A percentile compares a stretch with the other conserved stretches of the same genome.
phyloP scores from a whole-genome alignment of 768 basidiomycete species.

The Tylopilus rubrobrunneus region DNA sequence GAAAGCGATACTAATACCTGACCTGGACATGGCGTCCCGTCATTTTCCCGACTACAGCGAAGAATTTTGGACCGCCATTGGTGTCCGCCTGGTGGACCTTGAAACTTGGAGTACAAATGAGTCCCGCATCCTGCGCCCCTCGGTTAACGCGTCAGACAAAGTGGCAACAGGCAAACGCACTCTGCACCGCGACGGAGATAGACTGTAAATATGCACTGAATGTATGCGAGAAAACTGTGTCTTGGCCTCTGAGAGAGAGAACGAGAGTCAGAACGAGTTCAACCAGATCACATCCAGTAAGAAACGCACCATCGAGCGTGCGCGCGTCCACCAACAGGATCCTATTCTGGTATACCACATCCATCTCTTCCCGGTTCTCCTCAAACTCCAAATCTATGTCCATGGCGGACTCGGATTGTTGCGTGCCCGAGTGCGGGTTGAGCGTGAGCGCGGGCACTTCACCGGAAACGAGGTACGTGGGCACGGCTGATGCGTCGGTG shows the following conservation, averaged over 20 bases:
- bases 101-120: conserved; percentile 35
- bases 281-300: not conserved
- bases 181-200: conserved; percentile 61
- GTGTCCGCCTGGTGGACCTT: conserved; percentile 33
- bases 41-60: conserved; percentile 39
- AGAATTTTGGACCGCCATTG: conserved; percentile 14
- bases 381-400: conserved; percentile 40
- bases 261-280: not conserved
- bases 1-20: conserved; percentile 84
- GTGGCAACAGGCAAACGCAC: conserved; percentile 20
- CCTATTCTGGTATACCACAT: conserved; percentile 42
- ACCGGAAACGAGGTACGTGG: conserved; percentile 74
- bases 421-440: not conserved
- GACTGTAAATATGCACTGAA: conserved; percentile 64
- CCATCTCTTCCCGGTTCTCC: conserved; percentile 36
- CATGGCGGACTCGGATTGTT: conserved; percentile 14
- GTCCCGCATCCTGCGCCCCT: conserved; percentile 39
- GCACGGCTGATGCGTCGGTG: conserved; percentile 32
- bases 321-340: conserved; percentile 59
- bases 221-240: conserved; percentile 48
- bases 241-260: conserved; percentile 42
- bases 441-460: conserved; percentile 33
- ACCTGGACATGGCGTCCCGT: conserved; percentile 47
- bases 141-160: not conserved
- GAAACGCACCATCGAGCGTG: conserved; percentile 57